Evolutionary conservation across 139 green algal species (phyloP).

Genomic region (Micromonas pusilla): DNA sequence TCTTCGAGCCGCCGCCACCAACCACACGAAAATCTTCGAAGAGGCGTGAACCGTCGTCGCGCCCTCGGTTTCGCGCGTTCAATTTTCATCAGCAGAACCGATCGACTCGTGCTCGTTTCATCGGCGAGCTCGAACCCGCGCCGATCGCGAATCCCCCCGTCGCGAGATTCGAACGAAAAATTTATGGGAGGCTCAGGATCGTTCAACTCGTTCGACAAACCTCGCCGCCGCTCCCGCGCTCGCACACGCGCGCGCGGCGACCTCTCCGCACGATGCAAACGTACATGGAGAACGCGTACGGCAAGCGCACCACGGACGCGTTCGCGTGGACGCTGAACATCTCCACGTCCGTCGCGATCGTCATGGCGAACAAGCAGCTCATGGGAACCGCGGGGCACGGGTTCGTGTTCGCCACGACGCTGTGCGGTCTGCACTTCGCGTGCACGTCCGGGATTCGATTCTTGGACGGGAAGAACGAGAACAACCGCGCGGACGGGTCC

Average conservation of each 20-base stretch:
- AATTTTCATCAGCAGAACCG: too few species aligned
- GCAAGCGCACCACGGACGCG: neutral
- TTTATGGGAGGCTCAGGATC: too few species aligned
- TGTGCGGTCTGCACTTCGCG: constrained; percentile 57
- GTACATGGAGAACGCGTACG: neutral
- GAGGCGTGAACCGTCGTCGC: neutral
- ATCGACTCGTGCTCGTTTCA: too few species aligned
- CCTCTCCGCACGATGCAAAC: too few species aligned
- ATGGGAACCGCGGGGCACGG: constrained; percentile 20
- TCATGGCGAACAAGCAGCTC: constrained; percentile 39
- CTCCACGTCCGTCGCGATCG: constrained; percentile 29
- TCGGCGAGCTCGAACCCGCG: too few species aligned
- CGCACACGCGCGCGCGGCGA: too few species aligned
- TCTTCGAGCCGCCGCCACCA: too few species aligned
- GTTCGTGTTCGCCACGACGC: constrained; percentile 42
- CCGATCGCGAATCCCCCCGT: too few species aligned
- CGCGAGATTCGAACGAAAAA: too few species aligned
- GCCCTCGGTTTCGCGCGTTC: too few species aligned
- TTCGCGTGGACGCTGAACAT: constrained; percentile 18
- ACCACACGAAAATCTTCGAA: neutral
- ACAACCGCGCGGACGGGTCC: constrained; percentile 25
- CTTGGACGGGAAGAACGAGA: constrained; percentile 21
- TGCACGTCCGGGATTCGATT: constrained; percentile 40
- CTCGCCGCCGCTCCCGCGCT: too few species aligned
- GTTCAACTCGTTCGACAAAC: too few species aligned